Base-by-base conservation (phyloP, 2,329 filamentous ascomycete genomes). In the Ophiostoma triangulosporum region DNA sequence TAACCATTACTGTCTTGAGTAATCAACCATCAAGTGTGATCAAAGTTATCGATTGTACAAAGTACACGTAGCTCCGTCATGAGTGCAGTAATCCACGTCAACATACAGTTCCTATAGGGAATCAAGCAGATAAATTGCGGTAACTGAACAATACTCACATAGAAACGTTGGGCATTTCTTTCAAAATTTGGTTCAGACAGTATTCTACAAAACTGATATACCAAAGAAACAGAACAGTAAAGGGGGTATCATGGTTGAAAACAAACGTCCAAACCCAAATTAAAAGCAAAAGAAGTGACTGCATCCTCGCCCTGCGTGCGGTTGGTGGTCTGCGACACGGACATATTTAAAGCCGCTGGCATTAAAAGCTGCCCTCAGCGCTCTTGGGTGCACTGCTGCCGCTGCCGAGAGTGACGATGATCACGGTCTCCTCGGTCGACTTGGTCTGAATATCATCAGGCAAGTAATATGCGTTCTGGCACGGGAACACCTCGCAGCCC, bases 391-490 rank as follows among this genome's bases (percentile, higher is more conserved):
- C 15, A 45, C 43, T 43, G 50, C 31, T 57, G 54, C 59, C 58
- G 40, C 29, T 52, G 54, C 60, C 59, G 7, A 66, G 61, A 31
- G 60, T 64, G 59, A 65, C 67, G 56, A 69, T 59, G 26, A 71
- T 59, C 35, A 67, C 62, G 1, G 52, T 58, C 56, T 64, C 60
- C 4, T 55, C 24, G 8, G 69, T 69, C 14, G 61, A 57, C 61
- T 68, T 66, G 52, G 70, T 72, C 54, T 67, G 64, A 32, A 68
- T 54, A 55, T 73, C 70, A 51, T 73, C 65, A 24, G 64, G 61
- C 12, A 60, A 54, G 62, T 70, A 69, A 60, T 72, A 73, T 12
- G 64, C 65, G 57, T 69, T 67, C 51, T 60, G 55, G 64, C 70
- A 73, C 20, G 67, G 66, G 61, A 68, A 72, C 15, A 8, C 49